A percentile compares a stretch with the other conserved stretches of the same genome.
phyloP scores from a whole-genome alignment of 2,329 filamentous ascomycete species.

The Fusarium odoratissimum region DNA sequence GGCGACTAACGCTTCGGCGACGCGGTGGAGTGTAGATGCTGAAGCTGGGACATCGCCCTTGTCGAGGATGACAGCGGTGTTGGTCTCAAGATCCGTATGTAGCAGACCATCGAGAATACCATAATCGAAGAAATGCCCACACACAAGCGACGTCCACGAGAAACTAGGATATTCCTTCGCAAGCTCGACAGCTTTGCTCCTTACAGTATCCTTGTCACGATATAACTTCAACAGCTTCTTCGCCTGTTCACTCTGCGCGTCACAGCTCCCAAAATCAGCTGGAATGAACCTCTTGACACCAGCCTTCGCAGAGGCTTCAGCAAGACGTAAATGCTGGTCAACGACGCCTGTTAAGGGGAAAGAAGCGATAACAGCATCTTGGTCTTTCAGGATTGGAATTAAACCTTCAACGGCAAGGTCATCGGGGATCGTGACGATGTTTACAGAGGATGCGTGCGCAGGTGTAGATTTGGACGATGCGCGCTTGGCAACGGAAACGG shows the following conservation, averaged over 20 bases:
- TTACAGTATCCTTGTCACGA: constrained; percentile 50
- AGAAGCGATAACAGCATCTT: constrained; percentile 66
- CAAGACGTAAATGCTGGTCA: constrained; percentile 58
- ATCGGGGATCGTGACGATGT: constrained; percentile 44
- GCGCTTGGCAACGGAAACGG: constrained; percentile 67
- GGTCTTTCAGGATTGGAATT: constrained; percentile 60
- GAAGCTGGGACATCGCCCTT: constrained; percentile 62
- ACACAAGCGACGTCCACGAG: constrained; percentile 62
- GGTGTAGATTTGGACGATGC: constrained; percentile 47
- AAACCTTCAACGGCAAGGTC: constrained; percentile 53
- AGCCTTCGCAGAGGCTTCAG: constrained; percentile 68
- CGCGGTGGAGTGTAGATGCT: constrained; percentile 59
- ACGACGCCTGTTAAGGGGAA: constrained; percentile 58
- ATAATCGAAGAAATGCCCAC: constrained; percentile 64
- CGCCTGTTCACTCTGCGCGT: constrained; percentile 51
- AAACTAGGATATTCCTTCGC: constrained; percentile 53
- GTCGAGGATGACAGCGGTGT: constrained; percentile 61
- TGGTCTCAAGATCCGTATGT: constrained; percentile 58
- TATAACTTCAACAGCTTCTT: constrained; percentile 50
- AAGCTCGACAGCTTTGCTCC: constrained; percentile 47
- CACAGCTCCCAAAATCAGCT: constrained; percentile 64
- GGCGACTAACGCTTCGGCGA: constrained; percentile 62
- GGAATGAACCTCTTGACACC: constrained; percentile 72
- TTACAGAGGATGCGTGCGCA: constrained; percentile 35
- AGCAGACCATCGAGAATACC: constrained; percentile 51